Percentiles rank a stretch among this genome's conserved stretches.
Conservation (phyloP, 495 filamentous ascomycete species). For the Penicillium coprophilum region DNA sequence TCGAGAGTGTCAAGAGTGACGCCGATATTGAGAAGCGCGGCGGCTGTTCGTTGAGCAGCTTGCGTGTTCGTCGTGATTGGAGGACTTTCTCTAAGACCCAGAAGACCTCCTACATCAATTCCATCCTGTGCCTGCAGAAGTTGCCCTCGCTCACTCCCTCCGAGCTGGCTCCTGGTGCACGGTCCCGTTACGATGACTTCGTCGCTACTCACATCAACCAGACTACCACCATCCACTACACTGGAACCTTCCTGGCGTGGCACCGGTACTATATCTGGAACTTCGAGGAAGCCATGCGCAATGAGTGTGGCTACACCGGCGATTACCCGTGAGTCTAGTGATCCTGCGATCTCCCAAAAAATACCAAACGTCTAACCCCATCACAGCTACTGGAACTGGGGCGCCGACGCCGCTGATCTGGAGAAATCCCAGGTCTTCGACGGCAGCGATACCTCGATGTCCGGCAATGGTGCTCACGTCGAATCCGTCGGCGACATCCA, state of each 20-base stretch:
- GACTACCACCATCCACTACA: conserved; percentile 60
- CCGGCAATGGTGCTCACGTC: conserved; percentile 58
- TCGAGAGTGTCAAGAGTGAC: conserved; percentile 12
- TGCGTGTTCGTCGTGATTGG: conserved; percentile 53
- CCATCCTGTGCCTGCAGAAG: conserved; percentile 61
- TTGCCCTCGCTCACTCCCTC: conserved; percentile 49
- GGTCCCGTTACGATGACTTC: conserved; percentile 69
- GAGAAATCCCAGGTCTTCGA: conserved; percentile 64
- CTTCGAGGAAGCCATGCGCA: conserved; percentile 65
- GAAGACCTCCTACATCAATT: conserved; percentile 58
- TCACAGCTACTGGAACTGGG: conserved; percentile 65
- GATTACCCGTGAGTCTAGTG: conserved; percentile 28
- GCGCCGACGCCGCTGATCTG: conserved; percentile 46
- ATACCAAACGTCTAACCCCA: background rate
- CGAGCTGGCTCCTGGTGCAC: conserved; percentile 46
- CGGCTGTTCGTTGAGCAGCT: conserved; percentile 48
- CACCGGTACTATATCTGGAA: conserved; percentile 65
- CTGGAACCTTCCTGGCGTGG: conserved; percentile 67
- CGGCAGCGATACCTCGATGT: conserved; percentile 58
- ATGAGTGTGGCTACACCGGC: conserved; percentile 70
- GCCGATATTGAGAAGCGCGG: conserved; percentile 35
- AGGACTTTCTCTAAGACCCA: conserved; percentile 35
- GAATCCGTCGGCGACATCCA: conserved; percentile 31
- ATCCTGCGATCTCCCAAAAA: background rate
- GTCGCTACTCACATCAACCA: conserved; percentile 66